phyloP scores from a whole-genome alignment of 2,329 filamentous ascomycete species.

The Pyricularia sp. region DNA sequence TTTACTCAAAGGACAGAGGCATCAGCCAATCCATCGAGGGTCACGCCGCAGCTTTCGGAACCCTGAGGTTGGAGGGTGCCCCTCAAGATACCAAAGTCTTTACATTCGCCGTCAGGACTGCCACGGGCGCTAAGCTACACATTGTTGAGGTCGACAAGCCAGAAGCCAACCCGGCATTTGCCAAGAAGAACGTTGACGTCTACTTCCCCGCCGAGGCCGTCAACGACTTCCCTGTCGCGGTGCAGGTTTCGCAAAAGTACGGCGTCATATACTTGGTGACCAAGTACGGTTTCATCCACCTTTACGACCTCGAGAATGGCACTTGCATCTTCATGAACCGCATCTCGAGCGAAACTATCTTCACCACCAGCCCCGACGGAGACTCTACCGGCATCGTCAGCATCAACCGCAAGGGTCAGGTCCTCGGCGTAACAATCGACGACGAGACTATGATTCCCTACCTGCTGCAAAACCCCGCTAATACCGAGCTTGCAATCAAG shows the following conservation, averaged over 20 bases:
- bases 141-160: constrained; percentile 96
- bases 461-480: constrained; percentile 91
- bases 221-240: constrained; percentile 95
- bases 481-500: constrained; percentile 89
- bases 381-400: constrained; percentile 83
- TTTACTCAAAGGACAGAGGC: constrained; percentile 90
- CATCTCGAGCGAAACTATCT: constrained; percentile 98
- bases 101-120: constrained; percentile 83
- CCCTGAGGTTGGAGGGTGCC: constrained; percentile 78
- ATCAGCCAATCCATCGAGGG: constrained; percentile 98
- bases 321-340: constrained; percentile 99
- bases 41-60: constrained; percentile 90
- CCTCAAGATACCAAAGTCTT: constrained; percentile 90
- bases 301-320: constrained; percentile 94
- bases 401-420: constrained; percentile 96
- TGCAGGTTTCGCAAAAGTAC: constrained; percentile 95
- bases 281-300: constrained; percentile 97
- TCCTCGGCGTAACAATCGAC: constrained; percentile 87
- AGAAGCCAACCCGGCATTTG: constrained; percentile 77
- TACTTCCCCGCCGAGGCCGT: constrained; percentile 94
- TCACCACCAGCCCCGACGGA: constrained; percentile 79
- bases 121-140: constrained; percentile 87
- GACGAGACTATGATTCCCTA: constrained; percentile 89
- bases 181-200: constrained; percentile 94
- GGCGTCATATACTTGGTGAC: constrained; percentile 95